Percentiles rank a stretch among this genome's conserved stretches.
phyloP scores from a whole-genome alignment of 1,284 basidiomycete species.

The Ustilago cynodontis region DNA sequence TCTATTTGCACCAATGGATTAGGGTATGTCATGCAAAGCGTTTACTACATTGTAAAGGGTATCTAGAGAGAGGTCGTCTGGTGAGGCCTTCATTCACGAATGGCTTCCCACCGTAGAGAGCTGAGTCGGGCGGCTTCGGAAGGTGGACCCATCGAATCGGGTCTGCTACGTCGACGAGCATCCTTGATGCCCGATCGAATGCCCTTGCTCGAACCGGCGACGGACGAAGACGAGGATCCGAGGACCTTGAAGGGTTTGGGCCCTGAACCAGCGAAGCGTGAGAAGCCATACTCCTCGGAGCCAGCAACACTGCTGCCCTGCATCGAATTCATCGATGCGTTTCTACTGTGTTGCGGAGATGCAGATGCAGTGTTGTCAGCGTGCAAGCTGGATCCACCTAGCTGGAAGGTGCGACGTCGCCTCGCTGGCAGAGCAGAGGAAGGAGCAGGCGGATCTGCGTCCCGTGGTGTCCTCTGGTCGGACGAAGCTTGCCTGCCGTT shows the following conservation, averaged over 20 bases:
- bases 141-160: slow-evolving; percentile 50
- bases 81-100: slow-evolving; percentile 30
- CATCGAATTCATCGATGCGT: neutral
- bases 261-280: slow-evolving; percentile 31
- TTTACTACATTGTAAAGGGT: slow-evolving; percentile 4
- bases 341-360: neutral
- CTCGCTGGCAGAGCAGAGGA: slow-evolving; percentile 28
- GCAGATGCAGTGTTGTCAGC: slow-evolving; percentile 5
- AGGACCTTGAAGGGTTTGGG: slow-evolving; percentile 24
- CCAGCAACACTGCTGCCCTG: slow-evolving; percentile 1
- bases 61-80: neutral
- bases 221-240: slow-evolving; percentile 23
- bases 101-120: slow-evolving; percentile 45
- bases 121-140: slow-evolving; percentile 47
- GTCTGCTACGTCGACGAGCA: slow-evolving; percentile 29
- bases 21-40: neutral
- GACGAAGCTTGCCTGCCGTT: neutral
- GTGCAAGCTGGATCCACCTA: slow-evolving; percentile 24
- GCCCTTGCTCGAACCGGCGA: slow-evolving; percentile 28
- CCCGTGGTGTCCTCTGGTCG: slow-evolving; percentile 11
- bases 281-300: slow-evolving; percentile 24
- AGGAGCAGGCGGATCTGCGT: slow-evolving; percentile 3
- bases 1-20: neutral
- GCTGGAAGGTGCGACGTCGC: slow-evolving; percentile 46
- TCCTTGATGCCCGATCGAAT: slow-evolving; percentile 37